Percentiles rank a stretch among this genome's conserved stretches.
phyloP scores from a whole-genome alignment of 257 asterid species.

The Schizonepeta tenuifolia region DNA sequence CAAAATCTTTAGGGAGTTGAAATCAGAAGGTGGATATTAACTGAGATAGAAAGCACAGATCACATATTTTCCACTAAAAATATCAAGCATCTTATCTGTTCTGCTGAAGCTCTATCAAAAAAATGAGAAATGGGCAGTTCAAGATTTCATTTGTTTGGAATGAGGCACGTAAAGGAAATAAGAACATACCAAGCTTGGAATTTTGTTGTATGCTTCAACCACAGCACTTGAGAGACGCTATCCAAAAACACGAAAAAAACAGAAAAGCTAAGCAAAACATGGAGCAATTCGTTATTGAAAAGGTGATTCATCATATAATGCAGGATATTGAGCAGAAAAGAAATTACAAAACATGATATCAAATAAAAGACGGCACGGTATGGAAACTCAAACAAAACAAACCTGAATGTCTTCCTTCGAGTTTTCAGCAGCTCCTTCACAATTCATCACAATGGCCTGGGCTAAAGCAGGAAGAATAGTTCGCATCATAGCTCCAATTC shows the following conservation, averaged over 20 bases:
- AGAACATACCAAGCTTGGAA: slow-evolving; percentile 78
- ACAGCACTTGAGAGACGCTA: slow-evolving; percentile 74
- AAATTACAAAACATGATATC: slow-evolving; percentile 4
- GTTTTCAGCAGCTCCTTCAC: slow-evolving; percentile 49
- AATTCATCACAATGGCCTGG: slow-evolving; percentile 76
- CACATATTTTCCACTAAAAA: background rate
- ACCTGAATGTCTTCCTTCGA: slow-evolving; percentile 79
- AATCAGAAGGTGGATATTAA: slow-evolving; percentile 1
- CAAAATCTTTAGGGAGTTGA: slow-evolving; percentile 15
- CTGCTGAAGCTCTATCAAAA: slow-evolving; percentile 1
- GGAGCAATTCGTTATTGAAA: slow-evolving; percentile 25
- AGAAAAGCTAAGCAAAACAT: slow-evolving; percentile 18
- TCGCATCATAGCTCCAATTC: slow-evolving; percentile 96
- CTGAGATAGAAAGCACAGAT: slow-evolving; percentile 17
- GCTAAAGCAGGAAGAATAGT: slow-evolving; percentile 92
- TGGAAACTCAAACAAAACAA: slow-evolving; percentile 33
- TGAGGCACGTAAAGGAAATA: slow-evolving; percentile 11
- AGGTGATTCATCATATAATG: slow-evolving; percentile 23
- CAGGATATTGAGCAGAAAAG: slow-evolving; percentile 20
- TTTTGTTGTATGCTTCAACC: slow-evolving; percentile 82
- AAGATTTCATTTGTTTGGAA: slow-evolving; percentile 20
- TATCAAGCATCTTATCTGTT: background rate
- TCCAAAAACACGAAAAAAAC: slow-evolving; percentile 25
- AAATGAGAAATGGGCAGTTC: background rate
- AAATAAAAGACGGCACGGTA: slow-evolving; percentile 14